These are phyloP conservation scores for Quercus robur DNA, from an alignment of 306 rosid genomes.

Conservation along the genomic window DNA sequence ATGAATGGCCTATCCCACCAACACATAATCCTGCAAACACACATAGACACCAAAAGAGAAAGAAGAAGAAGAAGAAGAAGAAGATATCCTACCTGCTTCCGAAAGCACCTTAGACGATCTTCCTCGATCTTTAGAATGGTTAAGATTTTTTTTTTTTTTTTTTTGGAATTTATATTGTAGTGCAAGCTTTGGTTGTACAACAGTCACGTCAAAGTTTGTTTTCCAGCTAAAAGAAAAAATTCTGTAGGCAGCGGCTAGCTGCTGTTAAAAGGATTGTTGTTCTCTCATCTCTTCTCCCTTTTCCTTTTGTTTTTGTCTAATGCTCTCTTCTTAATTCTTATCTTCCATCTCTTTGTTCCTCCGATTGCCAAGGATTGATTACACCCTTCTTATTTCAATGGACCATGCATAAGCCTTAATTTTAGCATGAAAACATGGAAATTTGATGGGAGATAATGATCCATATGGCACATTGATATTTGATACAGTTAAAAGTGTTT, in stretches of 20 bases:
- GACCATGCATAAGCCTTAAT: conserved; percentile 34
- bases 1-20: no score
- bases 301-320: not conserved
- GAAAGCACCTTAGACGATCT: not conserved
- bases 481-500: conserved; percentile 3
- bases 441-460: conserved; percentile 19
- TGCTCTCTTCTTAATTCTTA: conserved; percentile 4
- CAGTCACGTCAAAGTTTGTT: conserved; percentile 2
- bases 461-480: conserved; percentile 4
- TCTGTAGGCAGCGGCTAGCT: not conserved
- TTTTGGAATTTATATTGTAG: not conserved
- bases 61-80: no score
- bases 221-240: conserved; percentile 5
- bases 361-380: conserved; percentile 12
- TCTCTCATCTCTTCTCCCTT: no score
- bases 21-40: no score
- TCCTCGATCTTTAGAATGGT: no score
- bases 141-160: no score
- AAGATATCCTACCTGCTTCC: conserved; percentile 6
- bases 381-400: conserved; percentile 18
- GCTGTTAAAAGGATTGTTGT: not conserved
- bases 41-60: not conserved
- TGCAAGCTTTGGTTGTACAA: not conserved
- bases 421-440: conserved; percentile 44
- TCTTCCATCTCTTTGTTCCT: conserved; percentile 15